These are phyloP conservation scores for Russula griseocarnosa DNA, from an alignment of 768 basidiomycete genomes.

Conservation along the genomic window DNA sequence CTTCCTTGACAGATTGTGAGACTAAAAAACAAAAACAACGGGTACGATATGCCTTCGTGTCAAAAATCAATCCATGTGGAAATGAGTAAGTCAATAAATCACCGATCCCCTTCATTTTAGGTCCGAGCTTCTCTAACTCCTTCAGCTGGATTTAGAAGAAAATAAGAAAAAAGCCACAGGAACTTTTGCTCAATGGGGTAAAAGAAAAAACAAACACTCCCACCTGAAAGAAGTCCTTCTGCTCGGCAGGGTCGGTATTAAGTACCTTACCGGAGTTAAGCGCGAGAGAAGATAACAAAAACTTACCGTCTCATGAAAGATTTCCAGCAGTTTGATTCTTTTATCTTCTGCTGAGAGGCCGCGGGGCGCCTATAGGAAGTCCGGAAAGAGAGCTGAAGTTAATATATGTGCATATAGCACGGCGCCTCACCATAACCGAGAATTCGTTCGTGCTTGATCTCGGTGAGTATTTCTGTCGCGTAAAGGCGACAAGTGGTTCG, in stretches of 20 bases:
- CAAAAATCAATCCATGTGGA: background rate
- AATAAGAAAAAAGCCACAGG: no score
- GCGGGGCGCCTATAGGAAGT: conserved; percentile 24
- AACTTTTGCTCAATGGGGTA: background rate
- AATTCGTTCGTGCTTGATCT: background rate
- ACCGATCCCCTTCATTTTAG: conserved; percentile 92
- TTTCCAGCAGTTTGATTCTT: conserved; percentile 80
- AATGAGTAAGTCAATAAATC: conserved; percentile 23
- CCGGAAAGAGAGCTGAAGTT: background rate
- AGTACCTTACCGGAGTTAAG: background rate
- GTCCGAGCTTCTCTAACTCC: conserved; percentile 85
- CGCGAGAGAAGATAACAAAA: background rate
- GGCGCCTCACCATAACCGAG: conserved; percentile 9
- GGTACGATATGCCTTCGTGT: no score
- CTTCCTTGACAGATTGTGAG: conserved; percentile 88
- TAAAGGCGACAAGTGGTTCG: background rate
- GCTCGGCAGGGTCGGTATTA: background rate
- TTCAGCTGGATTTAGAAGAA: no score
- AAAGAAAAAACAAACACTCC: background rate
- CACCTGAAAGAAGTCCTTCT: conserved; percentile 85
- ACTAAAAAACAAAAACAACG: conserved; percentile 42
- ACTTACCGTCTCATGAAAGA: conserved; percentile 85
- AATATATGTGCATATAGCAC: conserved; percentile 12
- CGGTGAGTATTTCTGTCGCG: background rate
- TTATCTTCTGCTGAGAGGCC: conserved; percentile 91